Conservation (phyloP, 371 early-diverging fungal species). For the Mucor indicus region DNA sequence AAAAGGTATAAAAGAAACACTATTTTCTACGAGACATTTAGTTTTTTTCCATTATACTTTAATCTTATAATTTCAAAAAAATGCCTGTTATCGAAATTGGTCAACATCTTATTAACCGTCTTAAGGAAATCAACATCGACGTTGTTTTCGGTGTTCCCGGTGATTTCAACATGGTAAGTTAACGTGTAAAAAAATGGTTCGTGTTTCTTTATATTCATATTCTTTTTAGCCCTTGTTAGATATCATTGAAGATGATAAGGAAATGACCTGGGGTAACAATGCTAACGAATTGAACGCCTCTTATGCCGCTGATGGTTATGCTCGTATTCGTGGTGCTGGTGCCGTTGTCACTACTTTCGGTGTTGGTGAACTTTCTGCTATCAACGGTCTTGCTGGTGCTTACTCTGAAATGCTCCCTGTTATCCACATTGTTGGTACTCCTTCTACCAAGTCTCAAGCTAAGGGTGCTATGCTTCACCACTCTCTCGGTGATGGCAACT, state of each 20-base stretch:
- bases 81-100: slow-evolving; percentile 14
- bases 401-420: slow-evolving; percentile 52
- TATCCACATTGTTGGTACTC: slow-evolving; percentile 53
- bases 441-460: slow-evolving; percentile 36
- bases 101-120: slow-evolving; percentile 31
- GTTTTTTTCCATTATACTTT: not conserved
- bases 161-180: slow-evolving; percentile 41
- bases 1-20: not conserved
- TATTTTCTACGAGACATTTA: not conserved
- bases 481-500: slow-evolving; percentile 55
- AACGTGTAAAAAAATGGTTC: not conserved
- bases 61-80: not conserved
- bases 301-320: slow-evolving; percentile 55
- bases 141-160: slow-evolving; percentile 44
- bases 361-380: slow-evolving; percentile 50
- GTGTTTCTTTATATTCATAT: not conserved
- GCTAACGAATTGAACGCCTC: slow-evolving; percentile 45
- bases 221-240: slow-evolving; percentile 23
- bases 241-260: slow-evolving; percentile 30
- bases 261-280: slow-evolving; percentile 33
- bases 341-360: slow-evolving; percentile 56
- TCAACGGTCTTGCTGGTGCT: slow-evolving; percentile 51
- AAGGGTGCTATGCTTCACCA: slow-evolving; percentile 46
- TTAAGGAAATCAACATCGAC: slow-evolving; percentile 39
- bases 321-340: slow-evolving; percentile 30